A percentile compares a stretch with the other conserved stretches of the same genome.
Evolutionary conservation across 106 monocot genomes (phyloP).

Genomic region (Cymbidium sinense): DNA sequence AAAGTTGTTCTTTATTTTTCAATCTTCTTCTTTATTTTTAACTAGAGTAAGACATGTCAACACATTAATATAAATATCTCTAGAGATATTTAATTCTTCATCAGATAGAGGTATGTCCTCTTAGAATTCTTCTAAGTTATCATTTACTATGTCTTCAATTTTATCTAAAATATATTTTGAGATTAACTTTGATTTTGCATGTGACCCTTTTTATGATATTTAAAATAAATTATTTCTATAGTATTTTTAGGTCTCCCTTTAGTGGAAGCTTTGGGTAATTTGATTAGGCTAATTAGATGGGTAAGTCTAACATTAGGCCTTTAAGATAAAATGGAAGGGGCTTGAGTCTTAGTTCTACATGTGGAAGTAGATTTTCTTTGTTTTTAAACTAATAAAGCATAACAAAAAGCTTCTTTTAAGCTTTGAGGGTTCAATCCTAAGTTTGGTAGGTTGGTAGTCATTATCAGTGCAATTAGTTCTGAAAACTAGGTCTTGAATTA

Average conservation of each 20-base stretch:
- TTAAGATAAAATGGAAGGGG: too few species aligned
- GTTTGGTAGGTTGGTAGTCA: not conserved
- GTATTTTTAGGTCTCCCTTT: not conserved
- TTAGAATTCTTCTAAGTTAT: not conserved
- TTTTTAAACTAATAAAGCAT: not conserved
- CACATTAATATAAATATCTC: not conserved
- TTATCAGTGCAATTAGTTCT: not conserved
- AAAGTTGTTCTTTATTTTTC: too few species aligned
- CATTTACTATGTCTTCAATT: not conserved
- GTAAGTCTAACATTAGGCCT: too few species aligned
- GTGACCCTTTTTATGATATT: too few species aligned
- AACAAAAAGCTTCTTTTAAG: not conserved
- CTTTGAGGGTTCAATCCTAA: not conserved
- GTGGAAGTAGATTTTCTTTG: not conserved
- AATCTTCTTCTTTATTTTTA: not conserved
- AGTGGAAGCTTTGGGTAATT: not conserved
- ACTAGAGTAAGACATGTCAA: not conserved
- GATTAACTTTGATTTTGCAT: too few species aligned
- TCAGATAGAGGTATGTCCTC: not conserved
- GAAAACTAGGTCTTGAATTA: not conserved
- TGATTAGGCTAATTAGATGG: not conserved
- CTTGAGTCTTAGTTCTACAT: not conserved
- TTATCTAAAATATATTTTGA: not conserved
- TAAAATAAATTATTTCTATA: too few species aligned
- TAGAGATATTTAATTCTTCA: too few species aligned